Evolutionary conservation across 2,329 filamentous ascomycete species (phyloP).

Genomic region (Fusarium sp.): DNA sequence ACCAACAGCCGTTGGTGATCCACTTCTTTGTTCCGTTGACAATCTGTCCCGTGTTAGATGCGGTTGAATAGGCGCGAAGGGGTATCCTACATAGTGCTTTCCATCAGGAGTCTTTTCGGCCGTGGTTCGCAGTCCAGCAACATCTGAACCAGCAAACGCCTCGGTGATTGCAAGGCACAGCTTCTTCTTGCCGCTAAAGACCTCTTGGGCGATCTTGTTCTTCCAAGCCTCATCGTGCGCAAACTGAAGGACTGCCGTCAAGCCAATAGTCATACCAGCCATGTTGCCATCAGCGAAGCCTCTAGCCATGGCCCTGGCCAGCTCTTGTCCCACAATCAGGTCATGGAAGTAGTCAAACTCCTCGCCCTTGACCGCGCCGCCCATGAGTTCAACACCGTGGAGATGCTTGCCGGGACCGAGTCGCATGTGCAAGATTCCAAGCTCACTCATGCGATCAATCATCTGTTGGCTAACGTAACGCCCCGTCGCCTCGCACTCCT

Average conservation of each 20-base stretch:
- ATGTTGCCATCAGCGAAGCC: slow-evolving; percentile 91
- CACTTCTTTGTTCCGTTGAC: slow-evolving; percentile 84
- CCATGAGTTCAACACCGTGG: slow-evolving; percentile 74
- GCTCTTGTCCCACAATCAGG: slow-evolving; percentile 79
- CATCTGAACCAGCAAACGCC: slow-evolving; percentile 84
- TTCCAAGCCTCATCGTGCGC: slow-evolving; percentile 74
- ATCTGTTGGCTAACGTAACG: slow-evolving; percentile 76
- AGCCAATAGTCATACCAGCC: slow-evolving; percentile 84
- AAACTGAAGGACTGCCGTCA: slow-evolving; percentile 85
- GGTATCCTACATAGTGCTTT: slow-evolving; percentile 70
- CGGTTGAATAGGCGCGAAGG: background rate
- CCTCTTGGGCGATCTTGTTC: slow-evolving; percentile 75
- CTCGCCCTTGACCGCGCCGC: slow-evolving; percentile 77
- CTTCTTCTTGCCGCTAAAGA: slow-evolving; percentile 85
- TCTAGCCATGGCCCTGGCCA: slow-evolving; percentile 74
- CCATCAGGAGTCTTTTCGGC: slow-evolving; percentile 81
- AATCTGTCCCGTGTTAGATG: slow-evolving; percentile 48
- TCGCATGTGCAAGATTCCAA: slow-evolving; percentile 82
- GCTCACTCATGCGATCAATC: slow-evolving; percentile 81
- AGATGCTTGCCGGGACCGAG: slow-evolving; percentile 86
- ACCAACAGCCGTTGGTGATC: slow-evolving; percentile 85
- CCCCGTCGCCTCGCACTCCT: slow-evolving; percentile 79
- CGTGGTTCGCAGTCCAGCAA: slow-evolving; percentile 82
- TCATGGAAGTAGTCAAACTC: slow-evolving; percentile 93
- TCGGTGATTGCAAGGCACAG: slow-evolving; percentile 90